phyloP scores from a whole-genome alignment of 2,329 filamentous ascomycete species.

The Akanthomyces muscarius region DNA sequence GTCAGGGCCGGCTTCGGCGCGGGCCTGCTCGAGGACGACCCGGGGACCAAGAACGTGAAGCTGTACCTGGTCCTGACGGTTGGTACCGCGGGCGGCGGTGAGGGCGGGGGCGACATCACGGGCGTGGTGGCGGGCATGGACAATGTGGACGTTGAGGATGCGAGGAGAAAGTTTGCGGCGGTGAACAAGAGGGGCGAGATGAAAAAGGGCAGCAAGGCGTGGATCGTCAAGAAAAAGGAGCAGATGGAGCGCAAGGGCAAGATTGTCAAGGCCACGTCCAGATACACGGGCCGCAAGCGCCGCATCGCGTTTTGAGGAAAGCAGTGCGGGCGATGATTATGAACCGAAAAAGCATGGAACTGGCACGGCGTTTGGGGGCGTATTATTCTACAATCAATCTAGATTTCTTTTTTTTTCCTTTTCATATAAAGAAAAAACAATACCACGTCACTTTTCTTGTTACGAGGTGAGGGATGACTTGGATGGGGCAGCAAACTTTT shows the following conservation, averaged over 20 bases:
- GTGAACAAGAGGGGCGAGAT: slow-evolving; percentile 44
- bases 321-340: slow-evolving; percentile 1
- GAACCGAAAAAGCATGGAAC: slow-evolving; percentile 13
- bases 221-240: slow-evolving; percentile 83
- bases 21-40: slow-evolving; percentile 90
- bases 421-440: slow-evolving; percentile 6
- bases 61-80: slow-evolving; percentile 94
- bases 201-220: slow-evolving; percentile 79
- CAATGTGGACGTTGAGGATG: slow-evolving; percentile 75
- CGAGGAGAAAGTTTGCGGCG: slow-evolving; percentile 47
- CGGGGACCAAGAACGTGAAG: slow-evolving; percentile 93
- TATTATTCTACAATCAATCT: not conserved
- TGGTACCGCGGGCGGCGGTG: slow-evolving; percentile 53
- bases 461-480: not conserved
- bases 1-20: slow-evolving; percentile 94
- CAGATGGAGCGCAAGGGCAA: slow-evolving; percentile 95
- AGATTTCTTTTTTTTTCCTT: not conserved
- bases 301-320: slow-evolving; percentile 63
- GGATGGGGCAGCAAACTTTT: not conserved
- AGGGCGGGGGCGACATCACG: slow-evolving; percentile 69
- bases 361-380: slow-evolving; percentile 23
- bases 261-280: slow-evolving; percentile 85
- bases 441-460: slow-evolving; percentile 2
- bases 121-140: slow-evolving; percentile 87
- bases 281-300: slow-evolving; percentile 90